A percentile compares a stretch with the other conserved stretches of the same genome.
phyloP scores from a whole-genome alignment of 2,329 filamentous ascomycete genomes.

The Apiospora koreana region DNA sequence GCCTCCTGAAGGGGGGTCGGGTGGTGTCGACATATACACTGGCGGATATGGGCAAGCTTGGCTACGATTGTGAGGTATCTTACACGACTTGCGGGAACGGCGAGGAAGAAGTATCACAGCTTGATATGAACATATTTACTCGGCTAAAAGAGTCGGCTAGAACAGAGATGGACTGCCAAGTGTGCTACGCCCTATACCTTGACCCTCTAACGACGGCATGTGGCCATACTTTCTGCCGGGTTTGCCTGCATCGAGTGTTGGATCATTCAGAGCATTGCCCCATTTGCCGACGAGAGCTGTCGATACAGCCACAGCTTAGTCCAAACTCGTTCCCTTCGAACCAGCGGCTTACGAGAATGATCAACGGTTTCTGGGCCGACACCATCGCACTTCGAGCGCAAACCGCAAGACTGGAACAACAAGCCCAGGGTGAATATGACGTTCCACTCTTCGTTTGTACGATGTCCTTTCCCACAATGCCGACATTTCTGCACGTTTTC shows the following conservation, averaged over 20 bases:
- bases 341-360: constrained; percentile 60
- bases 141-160: constrained; percentile 63
- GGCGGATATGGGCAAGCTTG: constrained; percentile 43
- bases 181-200: constrained; percentile 80
- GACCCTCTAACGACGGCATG: constrained; percentile 84
- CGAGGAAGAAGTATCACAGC: constrained; percentile 29
- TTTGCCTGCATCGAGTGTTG: constrained; percentile 74
- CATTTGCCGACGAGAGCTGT: constrained; percentile 70
- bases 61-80: constrained; percentile 32
- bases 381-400: constrained; percentile 60
- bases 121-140: constrained; percentile 54
- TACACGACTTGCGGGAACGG: constrained; percentile 30
- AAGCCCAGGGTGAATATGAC: constrained; percentile 57
- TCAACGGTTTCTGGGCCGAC: constrained; percentile 70
- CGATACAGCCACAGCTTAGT: constrained; percentile 46
- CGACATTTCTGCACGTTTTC: constrained; percentile 87
- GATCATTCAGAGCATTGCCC: constrained; percentile 81
- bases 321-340: constrained; percentile 56
- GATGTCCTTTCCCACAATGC: constrained; percentile 78
- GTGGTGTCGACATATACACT: constrained; percentile 68
- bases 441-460: constrained; percentile 81
- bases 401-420: constrained; percentile 58
- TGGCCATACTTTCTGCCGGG: constrained; percentile 86
- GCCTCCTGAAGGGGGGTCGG: constrained; percentile 54
- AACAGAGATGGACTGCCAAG: constrained; percentile 80